Evolutionary conservation across 352 stramenopile species (phyloP).

Genomic region (Phytophthora capsici): DNA sequence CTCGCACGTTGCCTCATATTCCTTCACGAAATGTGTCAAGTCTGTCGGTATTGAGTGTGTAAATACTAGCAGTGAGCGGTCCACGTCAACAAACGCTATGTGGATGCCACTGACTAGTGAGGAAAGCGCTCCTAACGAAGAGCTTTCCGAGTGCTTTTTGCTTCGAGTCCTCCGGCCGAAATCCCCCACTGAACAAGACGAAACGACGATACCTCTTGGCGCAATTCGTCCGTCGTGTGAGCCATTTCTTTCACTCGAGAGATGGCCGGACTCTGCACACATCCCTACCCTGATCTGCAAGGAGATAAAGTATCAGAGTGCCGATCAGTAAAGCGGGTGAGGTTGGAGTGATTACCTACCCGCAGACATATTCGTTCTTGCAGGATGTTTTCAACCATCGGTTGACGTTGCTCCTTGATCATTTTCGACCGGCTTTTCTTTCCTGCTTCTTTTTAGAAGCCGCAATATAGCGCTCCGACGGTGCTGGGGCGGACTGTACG

Average conservation of each 20-base stretch:
- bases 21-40: background rate
- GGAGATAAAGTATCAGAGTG: background rate
- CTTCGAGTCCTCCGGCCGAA: slow-evolving; percentile 26
- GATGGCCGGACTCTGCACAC: slow-evolving; percentile 11
- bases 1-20: slow-evolving; percentile 40
- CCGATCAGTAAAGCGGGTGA: background rate
- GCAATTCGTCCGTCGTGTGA: slow-evolving; percentile 29
- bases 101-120: slow-evolving; percentile 35
- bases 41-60: slow-evolving; percentile 1
- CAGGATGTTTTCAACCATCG: slow-evolving; percentile 9
- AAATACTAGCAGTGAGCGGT: slow-evolving; percentile 30
- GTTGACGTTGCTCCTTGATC: slow-evolving; percentile 8
- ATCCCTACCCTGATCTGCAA: slow-evolving; percentile 9
- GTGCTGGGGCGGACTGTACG: slow-evolving; percentile 9
- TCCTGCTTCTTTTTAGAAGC: slow-evolving; percentile 34
- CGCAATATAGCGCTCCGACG: slow-evolving; percentile 10
- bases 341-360: background rate
- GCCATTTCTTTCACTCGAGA: slow-evolving; percentile 22
- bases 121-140: slow-evolving; percentile 23
- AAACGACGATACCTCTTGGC: slow-evolving; percentile 20
- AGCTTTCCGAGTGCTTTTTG: slow-evolving; percentile 17
- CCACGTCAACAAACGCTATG: slow-evolving; percentile 8
- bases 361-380: background rate
- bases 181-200: slow-evolving; percentile 30
- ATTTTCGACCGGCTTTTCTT: slow-evolving; percentile 18